These are phyloP conservation scores for Gliomastix tumulicola DNA, from an alignment of 2,329 filamentous ascomycete species.

Conservation along the genomic window DNA sequence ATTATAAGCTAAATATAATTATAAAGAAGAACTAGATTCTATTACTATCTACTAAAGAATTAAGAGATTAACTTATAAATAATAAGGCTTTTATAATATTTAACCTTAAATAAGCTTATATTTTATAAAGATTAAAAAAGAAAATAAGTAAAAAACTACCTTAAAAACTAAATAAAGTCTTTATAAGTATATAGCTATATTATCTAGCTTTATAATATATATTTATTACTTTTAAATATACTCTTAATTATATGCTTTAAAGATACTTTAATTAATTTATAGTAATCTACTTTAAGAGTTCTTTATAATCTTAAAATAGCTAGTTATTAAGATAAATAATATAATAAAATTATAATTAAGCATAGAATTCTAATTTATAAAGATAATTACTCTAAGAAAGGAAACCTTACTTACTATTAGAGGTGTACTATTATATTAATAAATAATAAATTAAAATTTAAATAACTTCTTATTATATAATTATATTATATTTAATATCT, in stretches of 20 bases:
- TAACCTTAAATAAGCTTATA: not conserved
- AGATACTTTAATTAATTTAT: not conserved
- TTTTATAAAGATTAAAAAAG: not conserved
- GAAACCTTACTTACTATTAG: too few relatives aligned
- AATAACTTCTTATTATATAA: not conserved
- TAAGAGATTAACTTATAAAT: too few relatives aligned
- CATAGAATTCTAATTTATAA: too few relatives aligned
- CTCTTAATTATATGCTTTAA: not conserved
- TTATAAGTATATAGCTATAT: too few relatives aligned
- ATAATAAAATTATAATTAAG: constrained; percentile 1
- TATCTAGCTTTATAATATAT: too few relatives aligned
- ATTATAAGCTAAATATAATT: too few relatives aligned
- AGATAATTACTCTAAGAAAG: too few relatives aligned
- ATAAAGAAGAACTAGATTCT: too few relatives aligned
- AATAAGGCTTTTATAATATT: not conserved
- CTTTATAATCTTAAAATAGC: constrained; percentile 1
- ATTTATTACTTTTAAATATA: not conserved
- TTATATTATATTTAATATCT: not conserved
- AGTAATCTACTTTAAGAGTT: not conserved
- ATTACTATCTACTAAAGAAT: too few relatives aligned
- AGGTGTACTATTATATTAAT: constrained; percentile 1
- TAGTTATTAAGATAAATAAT: constrained; percentile 1
- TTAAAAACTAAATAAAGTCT: too few relatives aligned
- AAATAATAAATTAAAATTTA: not conserved
- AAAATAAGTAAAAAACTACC: too few relatives aligned